Conservation (phyloP, 306 rosid genomes). For the Cucurbita ficifolia region DNA sequence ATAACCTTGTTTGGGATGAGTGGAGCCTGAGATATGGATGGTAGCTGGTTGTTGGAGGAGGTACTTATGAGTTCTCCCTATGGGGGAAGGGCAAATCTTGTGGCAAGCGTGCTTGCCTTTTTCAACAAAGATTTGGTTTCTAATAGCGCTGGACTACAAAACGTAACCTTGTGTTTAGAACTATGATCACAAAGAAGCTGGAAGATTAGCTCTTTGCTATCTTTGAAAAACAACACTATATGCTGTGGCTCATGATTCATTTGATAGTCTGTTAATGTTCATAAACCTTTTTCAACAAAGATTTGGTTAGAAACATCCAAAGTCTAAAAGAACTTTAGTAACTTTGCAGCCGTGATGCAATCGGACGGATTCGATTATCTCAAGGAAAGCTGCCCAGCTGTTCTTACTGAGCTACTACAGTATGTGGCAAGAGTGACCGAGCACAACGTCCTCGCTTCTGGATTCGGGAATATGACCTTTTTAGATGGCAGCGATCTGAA, state of each 20-base stretch:
- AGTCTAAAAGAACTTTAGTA: slow-evolving; percentile 1
- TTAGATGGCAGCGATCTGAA: slow-evolving; percentile 53
- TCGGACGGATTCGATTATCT: slow-evolving; percentile 65
- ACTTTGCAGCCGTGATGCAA: slow-evolving; percentile 76
- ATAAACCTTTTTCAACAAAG: background rate
- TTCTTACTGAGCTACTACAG: slow-evolving; percentile 41
- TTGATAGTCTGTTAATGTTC: background rate
- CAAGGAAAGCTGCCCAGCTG: slow-evolving; percentile 70
- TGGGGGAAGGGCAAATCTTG: too few relatives aligned
- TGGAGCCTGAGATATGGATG: too few relatives aligned
- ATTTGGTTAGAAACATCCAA: background rate
- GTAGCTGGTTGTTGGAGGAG: too few relatives aligned
- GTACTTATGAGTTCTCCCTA: too few relatives aligned
- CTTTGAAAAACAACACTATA: background rate
- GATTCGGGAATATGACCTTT: slow-evolving; percentile 17
- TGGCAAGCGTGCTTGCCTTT: too few relatives aligned
- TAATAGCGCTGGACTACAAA: background rate
- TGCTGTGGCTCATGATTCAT: background rate
- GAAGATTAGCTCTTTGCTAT: background rate
- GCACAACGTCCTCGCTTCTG: slow-evolving; percentile 24
- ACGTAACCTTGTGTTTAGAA: background rate
- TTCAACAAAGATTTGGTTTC: background rate
- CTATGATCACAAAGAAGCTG: background rate
- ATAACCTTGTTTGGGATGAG: too few relatives aligned
- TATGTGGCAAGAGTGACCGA: slow-evolving; percentile 37